A percentile compares a stretch with the other conserved stretches of the same genome.
Conservation (phyloP, 192 early-diverging fungal genomes). For the Diversispora epigaea region DNA sequence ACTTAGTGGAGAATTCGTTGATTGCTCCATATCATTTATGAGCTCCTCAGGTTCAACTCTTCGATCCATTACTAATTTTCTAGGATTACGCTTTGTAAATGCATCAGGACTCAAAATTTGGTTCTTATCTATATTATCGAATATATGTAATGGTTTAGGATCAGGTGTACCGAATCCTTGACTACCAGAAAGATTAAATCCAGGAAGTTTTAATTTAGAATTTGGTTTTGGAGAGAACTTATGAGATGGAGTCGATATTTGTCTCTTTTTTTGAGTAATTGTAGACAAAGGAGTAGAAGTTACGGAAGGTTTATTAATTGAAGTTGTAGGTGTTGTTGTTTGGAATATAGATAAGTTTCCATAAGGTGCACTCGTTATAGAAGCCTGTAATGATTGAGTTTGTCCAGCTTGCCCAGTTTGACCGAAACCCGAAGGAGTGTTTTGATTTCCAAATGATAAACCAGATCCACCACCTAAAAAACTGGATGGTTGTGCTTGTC, state of each 20-base stretch:
- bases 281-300: too few species aligned
- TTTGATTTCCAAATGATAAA: too few species aligned
- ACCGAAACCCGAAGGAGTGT: too few species aligned
- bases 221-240: conserved; percentile 72
- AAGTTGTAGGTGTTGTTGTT: too few species aligned
- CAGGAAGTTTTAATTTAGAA: conserved; percentile 69
- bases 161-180: conserved; percentile 12
- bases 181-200: conserved; percentile 18
- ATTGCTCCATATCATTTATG: background rate
- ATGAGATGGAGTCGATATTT: conserved; percentile 64
- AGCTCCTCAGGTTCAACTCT: background rate
- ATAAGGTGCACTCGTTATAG: too few species aligned
- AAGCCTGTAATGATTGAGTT: too few species aligned
- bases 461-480: too few species aligned
- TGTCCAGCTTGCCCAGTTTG: too few species aligned
- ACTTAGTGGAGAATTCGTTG: background rate
- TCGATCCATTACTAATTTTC: conserved; percentile 61
- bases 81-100: conserved; percentile 65
- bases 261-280: conserved; percentile 60
- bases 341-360: too few species aligned
- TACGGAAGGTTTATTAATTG: too few species aligned
- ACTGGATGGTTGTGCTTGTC: too few species aligned
- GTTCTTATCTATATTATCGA: conserved; percentile 41
- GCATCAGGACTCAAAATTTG: conserved; percentile 61
- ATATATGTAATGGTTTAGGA: conserved; percentile 26